Conservation (phyloP, 495 filamentous ascomycete genomes). For the Neurospora sp. region DNA sequence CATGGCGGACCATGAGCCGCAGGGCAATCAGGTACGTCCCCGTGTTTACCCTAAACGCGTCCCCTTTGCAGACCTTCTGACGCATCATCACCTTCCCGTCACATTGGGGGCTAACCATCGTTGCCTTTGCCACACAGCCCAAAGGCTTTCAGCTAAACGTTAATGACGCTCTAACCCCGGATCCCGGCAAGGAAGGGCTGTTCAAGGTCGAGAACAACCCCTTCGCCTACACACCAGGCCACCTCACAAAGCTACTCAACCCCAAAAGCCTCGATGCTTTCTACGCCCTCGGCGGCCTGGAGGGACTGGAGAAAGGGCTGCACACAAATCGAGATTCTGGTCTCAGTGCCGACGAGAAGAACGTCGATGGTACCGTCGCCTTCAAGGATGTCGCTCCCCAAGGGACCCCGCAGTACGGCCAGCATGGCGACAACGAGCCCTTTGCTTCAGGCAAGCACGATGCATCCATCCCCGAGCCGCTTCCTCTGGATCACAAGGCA, state of each 20-base stretch:
- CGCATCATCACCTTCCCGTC: neutral
- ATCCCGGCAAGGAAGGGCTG: slow-evolving; percentile 52
- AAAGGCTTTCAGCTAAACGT: slow-evolving; percentile 27
- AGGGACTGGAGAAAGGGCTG: slow-evolving; percentile 55
- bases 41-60: neutral
- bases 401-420: slow-evolving; percentile 22
- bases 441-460: slow-evolving; percentile 8
- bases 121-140: neutral
- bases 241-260: slow-evolving; percentile 61
- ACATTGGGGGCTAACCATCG: neutral
- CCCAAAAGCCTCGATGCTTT: slow-evolving; percentile 65
- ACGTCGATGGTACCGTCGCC: slow-evolving; percentile 43
- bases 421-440: slow-evolving; percentile 16
- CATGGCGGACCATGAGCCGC: neutral
- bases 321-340: slow-evolving; percentile 54
- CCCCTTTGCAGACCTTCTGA: neutral
- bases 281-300: slow-evolving; percentile 56
- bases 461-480: neutral
- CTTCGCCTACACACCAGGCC: slow-evolving; percentile 60
- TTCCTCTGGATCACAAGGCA: neutral
- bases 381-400: slow-evolving; percentile 44
- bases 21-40: neutral
- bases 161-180: slow-evolving; percentile 48
- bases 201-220: slow-evolving; percentile 52
- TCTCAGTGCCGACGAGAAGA: slow-evolving; percentile 54